Percentiles rank a stretch among this genome's conserved stretches.
phyloP scores from a whole-genome alignment of 139 green algal species.

The Picochlorum sp. region DNA sequence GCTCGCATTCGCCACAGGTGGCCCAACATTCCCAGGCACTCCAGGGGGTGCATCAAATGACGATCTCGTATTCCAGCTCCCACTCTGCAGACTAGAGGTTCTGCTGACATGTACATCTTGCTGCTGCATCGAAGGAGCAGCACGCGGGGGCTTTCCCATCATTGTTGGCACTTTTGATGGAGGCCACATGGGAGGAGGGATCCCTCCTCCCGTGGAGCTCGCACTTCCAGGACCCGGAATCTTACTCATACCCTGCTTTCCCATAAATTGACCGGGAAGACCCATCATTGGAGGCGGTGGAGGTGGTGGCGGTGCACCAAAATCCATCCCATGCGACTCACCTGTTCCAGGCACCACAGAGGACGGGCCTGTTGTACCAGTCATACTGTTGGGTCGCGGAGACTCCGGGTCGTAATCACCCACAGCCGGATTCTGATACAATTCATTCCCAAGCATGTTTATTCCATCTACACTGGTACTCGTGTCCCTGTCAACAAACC shows the following conservation, averaged over 20 bases:
- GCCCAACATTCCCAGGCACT: neutral
- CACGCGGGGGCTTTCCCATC: neutral
- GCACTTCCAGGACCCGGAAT: too few relatives aligned
- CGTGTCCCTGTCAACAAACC: too few relatives aligned
- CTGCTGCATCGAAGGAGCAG: neutral
- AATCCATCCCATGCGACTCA: too few relatives aligned
- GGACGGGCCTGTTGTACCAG: neutral
- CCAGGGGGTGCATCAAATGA: neutral
- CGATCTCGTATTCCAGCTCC: too few relatives aligned
- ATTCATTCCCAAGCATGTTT: neutral
- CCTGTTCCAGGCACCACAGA: neutral
- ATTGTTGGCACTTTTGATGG: neutral
- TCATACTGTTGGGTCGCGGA: conserved; percentile 3
- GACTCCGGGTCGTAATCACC: conserved; percentile 14
- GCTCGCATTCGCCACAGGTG: too few relatives aligned
- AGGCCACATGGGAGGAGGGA: neutral
- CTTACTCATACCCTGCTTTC: too few relatives aligned
- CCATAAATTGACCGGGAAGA: neutral
- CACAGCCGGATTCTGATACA: neutral
- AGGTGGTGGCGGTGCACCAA: neutral
- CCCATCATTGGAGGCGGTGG: neutral
- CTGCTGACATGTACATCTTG: neutral
- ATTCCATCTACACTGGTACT: too few relatives aligned
- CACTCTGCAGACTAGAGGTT: neutral
- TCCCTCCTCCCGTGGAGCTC: too few relatives aligned